Base-by-base conservation (phyloP, 1,139 yeast genomes). In the Chernovozyma aurita region DNA sequence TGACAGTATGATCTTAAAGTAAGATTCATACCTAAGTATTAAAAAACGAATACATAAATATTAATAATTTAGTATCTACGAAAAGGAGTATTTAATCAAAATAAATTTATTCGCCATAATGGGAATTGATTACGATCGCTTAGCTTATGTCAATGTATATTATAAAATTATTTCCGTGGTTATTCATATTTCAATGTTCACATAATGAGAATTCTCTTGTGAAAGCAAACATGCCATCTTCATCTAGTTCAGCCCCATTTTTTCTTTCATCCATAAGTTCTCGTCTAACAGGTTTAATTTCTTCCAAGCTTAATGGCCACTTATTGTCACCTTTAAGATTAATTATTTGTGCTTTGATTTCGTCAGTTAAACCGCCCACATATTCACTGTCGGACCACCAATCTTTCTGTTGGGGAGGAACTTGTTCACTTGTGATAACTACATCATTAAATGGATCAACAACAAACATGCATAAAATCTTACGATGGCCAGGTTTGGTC, bases 381-480 rank as follows among this genome's bases (percentile, higher is more conserved):
- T 11, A 18, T 18, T 12, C 18, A 9, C 7, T 38, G 16, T 33
- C 39, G n/a, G 24, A 28, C 33, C 35, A 32, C 39, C 39, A 36
- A 2, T 11, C 4, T 12, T 24, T 17, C 32, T 35, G 39, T 21
- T 38, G 41, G 1, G 71, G 71, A 3, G 73, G 71, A 0, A 68
- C 71, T 9, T 51, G 48, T 6, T 51, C 59, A 0, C 70, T 55
- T 3, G 65, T 35, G 4, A 53, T 40, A 1, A 65, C 65, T 14
- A 37, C 36, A 3, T 54, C 47, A 38, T 65, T 59, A 42, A 50
- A 42, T 16, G 73, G 74, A 42, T 68, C 73, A 24, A 58, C 61
- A 9, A 69, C 21, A 40, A 68, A 68, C 42, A 65, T 61, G 37
- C 72, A 65, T 38, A 69, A 49, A 31, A 69, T 66, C 45, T 63